Conservation (phyloP, 2,329 filamentous ascomycete genomes). For the Cladosporium austrohemisphaericum region DNA sequence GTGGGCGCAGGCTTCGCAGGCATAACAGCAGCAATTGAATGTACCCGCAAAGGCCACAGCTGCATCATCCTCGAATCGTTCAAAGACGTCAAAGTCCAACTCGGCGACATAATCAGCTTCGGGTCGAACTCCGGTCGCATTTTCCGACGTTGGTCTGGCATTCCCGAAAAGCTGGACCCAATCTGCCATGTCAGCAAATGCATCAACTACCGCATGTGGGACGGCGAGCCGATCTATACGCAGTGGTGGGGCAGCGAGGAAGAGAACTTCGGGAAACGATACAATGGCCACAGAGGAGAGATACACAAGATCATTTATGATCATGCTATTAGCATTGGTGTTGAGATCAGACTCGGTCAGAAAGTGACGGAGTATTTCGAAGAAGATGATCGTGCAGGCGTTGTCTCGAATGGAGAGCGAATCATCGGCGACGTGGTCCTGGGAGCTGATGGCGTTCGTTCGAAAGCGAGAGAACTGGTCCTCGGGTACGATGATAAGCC, state of each 20-base stretch:
- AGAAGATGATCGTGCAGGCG: constrained; percentile 25
- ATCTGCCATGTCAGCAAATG: constrained; percentile 31
- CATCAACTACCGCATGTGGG: constrained; percentile 29
- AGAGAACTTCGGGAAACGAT: constrained; percentile 28
- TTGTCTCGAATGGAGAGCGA: constrained; percentile 32
- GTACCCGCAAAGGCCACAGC: constrained; percentile 57
- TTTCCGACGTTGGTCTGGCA: constrained; percentile 54
- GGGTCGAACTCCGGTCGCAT: constrained; percentile 60
- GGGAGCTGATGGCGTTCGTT: constrained; percentile 53
- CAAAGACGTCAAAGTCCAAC: constrained; percentile 49
- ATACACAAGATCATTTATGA: constrained; percentile 35
- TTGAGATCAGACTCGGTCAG: constrained; percentile 32
- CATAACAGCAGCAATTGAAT: constrained; percentile 61
- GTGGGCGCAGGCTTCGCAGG: constrained; percentile 59
- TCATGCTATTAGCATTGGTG: constrained; percentile 30
- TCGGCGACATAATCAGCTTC: constrained; percentile 62
- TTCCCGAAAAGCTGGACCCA: constrained; percentile 31
- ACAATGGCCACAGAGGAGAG: constrained; percentile 35
- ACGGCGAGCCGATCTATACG: constrained; percentile 30
- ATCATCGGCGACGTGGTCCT: constrained; percentile 48
- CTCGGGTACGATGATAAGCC: constrained; percentile 45
- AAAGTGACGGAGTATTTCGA: constrained; percentile 31
- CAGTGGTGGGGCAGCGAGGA: constrained; percentile 34
- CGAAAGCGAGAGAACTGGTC: constrained; percentile 49
- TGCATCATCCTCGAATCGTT: constrained; percentile 59